Conservation (phyloP, 495 filamentous ascomycete species). For the Penicillium lividum region DNA sequence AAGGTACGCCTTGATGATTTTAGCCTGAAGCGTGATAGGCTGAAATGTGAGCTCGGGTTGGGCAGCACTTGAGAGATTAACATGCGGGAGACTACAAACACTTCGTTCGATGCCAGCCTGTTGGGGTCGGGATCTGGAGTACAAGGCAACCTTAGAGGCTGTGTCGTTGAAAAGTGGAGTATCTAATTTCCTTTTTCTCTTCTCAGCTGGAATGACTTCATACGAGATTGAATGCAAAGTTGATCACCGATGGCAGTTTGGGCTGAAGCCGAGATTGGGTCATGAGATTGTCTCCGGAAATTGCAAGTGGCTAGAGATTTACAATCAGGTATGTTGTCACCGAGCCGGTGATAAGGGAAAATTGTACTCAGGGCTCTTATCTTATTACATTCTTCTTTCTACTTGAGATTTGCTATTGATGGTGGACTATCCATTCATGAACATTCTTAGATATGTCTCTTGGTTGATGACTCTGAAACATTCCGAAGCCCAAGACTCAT, state of each 20-base stretch:
- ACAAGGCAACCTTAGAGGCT: not conserved
- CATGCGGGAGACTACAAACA: not conserved
- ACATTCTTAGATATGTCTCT: no score
- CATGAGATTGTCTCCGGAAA: not conserved
- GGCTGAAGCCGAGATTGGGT: not conserved
- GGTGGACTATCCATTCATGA: no score
- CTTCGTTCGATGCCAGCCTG: not conserved
- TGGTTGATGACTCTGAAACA: no score
- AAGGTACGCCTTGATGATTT: not conserved
- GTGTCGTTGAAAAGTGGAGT: not conserved
- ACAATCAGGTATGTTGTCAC: not conserved
- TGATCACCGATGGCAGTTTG: not conserved
- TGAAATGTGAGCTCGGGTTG: not conserved
- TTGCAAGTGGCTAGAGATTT: not conserved
- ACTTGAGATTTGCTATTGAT: no score
- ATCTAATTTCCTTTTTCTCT: not conserved
- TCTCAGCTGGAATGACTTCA: not conserved
- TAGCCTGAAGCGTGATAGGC: slow-evolving; percentile 1
- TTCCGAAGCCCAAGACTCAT: no score
- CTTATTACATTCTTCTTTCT: not conserved
- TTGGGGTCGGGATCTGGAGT: not conserved
- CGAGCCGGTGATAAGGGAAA: not conserved
- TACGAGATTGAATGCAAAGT: not conserved
- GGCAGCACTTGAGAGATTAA: not conserved
- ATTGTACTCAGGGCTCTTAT: not conserved